These are phyloP conservation scores for Schizosaccharomyces versatilis DNA, from an alignment of 1,139 yeast species.

Conservation along the genomic window DNA sequence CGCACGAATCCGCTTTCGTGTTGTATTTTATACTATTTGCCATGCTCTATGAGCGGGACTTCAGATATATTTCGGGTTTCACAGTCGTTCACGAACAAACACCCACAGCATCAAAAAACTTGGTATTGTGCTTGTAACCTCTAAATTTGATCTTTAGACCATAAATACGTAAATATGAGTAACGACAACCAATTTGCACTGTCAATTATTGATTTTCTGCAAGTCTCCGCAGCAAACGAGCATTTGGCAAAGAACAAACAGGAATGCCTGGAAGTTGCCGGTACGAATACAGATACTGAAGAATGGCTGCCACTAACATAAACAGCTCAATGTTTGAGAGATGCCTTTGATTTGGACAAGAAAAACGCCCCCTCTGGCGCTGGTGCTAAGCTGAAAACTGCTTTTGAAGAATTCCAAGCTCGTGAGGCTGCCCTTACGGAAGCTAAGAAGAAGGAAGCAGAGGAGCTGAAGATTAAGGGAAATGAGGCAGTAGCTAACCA, in stretches of 20 bases:
- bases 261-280: constrained; percentile 88
- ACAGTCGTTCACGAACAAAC: no score
- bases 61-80: no score
- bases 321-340: constrained; percentile 39
- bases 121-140: no score
- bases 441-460: constrained; percentile 11
- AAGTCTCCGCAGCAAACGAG: constrained; percentile 36
- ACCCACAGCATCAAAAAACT: no score
- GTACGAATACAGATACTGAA: constrained; percentile 24
- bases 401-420: constrained; percentile 15
- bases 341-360: constrained; percentile 53
- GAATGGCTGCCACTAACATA: neutral
- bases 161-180: no score
- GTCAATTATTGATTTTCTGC: constrained; percentile 44
- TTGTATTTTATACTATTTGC: no score
- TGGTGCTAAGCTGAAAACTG: constrained; percentile 4
- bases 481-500: constrained; percentile 74
- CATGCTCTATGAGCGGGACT: no score
- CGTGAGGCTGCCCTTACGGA: constrained; percentile 8
- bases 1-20: no score
- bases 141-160: no score
- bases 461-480: constrained; percentile 54
- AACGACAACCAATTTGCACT: neutral
- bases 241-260: constrained; percentile 54
- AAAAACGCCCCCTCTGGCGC: constrained; percentile 14